These are phyloP conservation scores for Remersonia thermophila DNA, from an alignment of 2,329 filamentous ascomycete genomes.

Conservation along the genomic window DNA sequence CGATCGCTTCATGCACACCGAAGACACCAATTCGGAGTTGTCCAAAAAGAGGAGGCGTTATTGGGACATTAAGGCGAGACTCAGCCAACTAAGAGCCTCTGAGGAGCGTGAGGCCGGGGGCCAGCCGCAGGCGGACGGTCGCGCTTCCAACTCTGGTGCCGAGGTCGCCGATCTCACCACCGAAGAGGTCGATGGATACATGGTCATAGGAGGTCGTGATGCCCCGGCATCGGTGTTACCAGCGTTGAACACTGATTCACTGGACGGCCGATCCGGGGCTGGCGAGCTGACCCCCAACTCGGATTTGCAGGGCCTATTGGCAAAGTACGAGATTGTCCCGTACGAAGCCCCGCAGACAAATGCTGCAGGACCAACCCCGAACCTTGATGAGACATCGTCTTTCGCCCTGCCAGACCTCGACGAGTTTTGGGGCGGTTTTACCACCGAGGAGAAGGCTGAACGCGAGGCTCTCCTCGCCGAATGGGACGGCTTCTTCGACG, in stretches of 20 bases:
- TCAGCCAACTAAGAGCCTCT: conserved; percentile 8
- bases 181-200: conserved; percentile 8
- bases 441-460: conserved; percentile 23
- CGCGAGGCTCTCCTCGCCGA: conserved; percentile 20
- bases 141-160: neutral
- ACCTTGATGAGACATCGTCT: neutral
- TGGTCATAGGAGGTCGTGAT: conserved; percentile 1
- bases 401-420: neutral
- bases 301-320: conserved; percentile 2
- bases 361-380: neutral
- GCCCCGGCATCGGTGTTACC: neutral
- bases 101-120: conserved; percentile 1
- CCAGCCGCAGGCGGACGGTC: neutral
- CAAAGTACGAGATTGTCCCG: conserved; percentile 3
- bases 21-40: conserved; percentile 45
- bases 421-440: conserved; percentile 29
- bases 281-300: neutral
- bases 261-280: too few species aligned
- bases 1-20: conserved; percentile 73
- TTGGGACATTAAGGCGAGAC: conserved; percentile 48
- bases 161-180: conserved; percentile 1
- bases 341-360: neutral
- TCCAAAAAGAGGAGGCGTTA: conserved; percentile 53
- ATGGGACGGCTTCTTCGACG: conserved; percentile 44
- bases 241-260: neutral